These are phyloP conservation scores for Gentiana macrophylla DNA, from an alignment of 257 asterid species.

Conservation along the genomic window DNA sequence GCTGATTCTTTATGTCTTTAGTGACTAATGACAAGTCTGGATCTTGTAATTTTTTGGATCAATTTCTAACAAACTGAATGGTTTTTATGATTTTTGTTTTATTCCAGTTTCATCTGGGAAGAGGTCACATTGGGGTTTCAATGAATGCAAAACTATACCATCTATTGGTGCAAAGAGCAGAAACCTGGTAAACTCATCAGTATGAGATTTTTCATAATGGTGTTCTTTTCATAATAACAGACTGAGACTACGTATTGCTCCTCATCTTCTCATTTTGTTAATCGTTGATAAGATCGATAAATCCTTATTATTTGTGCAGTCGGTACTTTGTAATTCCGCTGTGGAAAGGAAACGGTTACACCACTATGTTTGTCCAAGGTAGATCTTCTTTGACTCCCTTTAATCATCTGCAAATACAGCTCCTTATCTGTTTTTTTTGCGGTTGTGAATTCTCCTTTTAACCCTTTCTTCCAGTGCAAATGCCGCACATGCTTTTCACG, in stretches of 20 bases:
- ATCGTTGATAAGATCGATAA: background rate
- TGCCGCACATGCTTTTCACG: slow-evolving; percentile 87
- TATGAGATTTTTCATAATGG: background rate
- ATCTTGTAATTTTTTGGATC: too few species aligned
- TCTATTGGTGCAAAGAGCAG: slow-evolving; percentile 68
- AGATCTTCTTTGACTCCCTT: slow-evolving; percentile 8
- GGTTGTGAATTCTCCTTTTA: too few species aligned
- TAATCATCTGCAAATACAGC: background rate
- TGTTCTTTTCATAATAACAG: too few species aligned
- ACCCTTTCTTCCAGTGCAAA: slow-evolving; percentile 44
- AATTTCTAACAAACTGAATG: too few species aligned
- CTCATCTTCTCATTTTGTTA: too few species aligned
- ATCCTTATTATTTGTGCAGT: slow-evolving; percentile 29
- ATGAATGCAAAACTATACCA: slow-evolving; percentile 57
- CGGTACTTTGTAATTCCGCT: slow-evolving; percentile 81
- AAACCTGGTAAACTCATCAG: slow-evolving; percentile 43
- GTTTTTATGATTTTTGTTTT: slow-evolving; percentile 9
- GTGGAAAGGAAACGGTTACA: slow-evolving; percentile 93
- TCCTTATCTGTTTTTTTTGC: too few species aligned
- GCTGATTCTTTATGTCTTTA: too few species aligned
- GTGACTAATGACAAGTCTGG: too few species aligned
- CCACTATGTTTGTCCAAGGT: slow-evolving; percentile 92
- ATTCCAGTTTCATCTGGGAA: slow-evolving; percentile 84
- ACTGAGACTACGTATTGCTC: too few species aligned
- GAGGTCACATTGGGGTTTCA: slow-evolving; percentile 86